Evolutionary conservation across 1,139 yeast species (phyloP), one percentile per base, ranked within the genome.

Genomic region (Taphrina communis): DNA sequence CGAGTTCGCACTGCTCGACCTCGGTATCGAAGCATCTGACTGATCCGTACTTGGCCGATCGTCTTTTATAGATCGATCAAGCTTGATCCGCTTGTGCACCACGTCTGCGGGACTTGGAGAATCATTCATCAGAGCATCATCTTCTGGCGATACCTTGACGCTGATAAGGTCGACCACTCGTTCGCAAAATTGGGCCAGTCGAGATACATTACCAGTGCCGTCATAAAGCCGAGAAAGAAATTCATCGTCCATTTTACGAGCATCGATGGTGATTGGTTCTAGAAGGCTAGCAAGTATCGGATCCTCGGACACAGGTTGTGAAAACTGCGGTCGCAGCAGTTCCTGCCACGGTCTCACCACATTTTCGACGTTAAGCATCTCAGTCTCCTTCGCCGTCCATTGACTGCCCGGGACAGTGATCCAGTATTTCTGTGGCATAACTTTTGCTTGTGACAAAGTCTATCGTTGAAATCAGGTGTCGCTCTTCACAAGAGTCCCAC

Each of bases 361-460:
- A 36, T 50, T 25, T 21, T 50, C n/a, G 1, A 50, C 53, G 12
- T 50, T 50, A 9, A 50, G 53, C 53, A 50, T 50, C n/a, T 50
- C 53, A 6, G 53, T 50, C 53, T 50, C 53, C 53, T 25, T 50
- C n/a, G 53, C 35, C 9, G 53, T 50, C 53, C 53, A 50, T 25
- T 21, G 53, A 25, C 53, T 50, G 6, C 53, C 53, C 11, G 53
- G 53, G 36, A 50, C n/a, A 17, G 53, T 50, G 21, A 50, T 50
- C 53, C 53, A 50, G 36, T 50, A 7, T 21, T 50, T 50, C 36
- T 25, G 31, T 21, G 36, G 31, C 53, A 50, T 50, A 25, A 25
- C 4, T 25, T 25, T 25, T 25, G 31, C 31, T 25, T 25, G 31
- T 25, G 31, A 25, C 31, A 4, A 25, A 25, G 31, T 25, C 31